Percentiles rank a stretch among this genome's conserved stretches.
phyloP scores from a whole-genome alignment of 179 eudicot species.

The Gypsophila paniculata region DNA sequence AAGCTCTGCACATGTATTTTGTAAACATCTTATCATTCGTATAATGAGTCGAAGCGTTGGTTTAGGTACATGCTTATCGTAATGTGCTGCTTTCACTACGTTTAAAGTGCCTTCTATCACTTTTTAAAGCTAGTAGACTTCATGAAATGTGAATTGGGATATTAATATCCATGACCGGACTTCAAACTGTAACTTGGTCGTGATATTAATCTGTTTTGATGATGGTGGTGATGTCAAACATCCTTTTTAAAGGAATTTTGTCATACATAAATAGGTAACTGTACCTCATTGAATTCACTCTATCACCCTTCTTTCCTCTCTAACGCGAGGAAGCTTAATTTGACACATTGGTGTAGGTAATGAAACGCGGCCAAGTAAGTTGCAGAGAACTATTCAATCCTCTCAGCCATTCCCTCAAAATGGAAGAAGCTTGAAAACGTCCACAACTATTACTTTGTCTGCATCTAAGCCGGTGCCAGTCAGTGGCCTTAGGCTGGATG shows the following conservation, averaged over 20 bases:
- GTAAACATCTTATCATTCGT: not conserved
- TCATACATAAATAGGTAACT: not conserved
- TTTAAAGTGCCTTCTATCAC: not conserved
- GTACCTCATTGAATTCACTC: not conserved
- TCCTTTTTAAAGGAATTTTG: not conserved
- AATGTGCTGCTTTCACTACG: not conserved
- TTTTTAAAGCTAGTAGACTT: not conserved
- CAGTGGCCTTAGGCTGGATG: not conserved
- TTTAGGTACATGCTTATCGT: not conserved
- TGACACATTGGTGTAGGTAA: conserved; percentile 27
- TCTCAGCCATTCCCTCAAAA: conserved; percentile 24
- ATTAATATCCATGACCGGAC: too few relatives aligned
- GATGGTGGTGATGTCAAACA: not conserved
- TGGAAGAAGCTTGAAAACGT: conserved; percentile 28
- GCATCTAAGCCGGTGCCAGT: conserved; percentile 10
- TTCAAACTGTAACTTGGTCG: too few relatives aligned
- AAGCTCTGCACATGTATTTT: conserved; percentile 15
- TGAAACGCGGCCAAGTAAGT: conserved; percentile 30
- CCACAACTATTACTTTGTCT: conserved; percentile 18
- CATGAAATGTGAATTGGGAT: too few relatives aligned
- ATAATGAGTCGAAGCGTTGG: not conserved
- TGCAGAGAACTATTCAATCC: conserved; percentile 27
- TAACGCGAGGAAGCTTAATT: not conserved
- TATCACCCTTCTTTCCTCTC: not conserved
- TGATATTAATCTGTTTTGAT: not conserved